Conservation (phyloP, 2,329 filamentous ascomycete genomes). For the Fusarium staphyleae region DNA sequence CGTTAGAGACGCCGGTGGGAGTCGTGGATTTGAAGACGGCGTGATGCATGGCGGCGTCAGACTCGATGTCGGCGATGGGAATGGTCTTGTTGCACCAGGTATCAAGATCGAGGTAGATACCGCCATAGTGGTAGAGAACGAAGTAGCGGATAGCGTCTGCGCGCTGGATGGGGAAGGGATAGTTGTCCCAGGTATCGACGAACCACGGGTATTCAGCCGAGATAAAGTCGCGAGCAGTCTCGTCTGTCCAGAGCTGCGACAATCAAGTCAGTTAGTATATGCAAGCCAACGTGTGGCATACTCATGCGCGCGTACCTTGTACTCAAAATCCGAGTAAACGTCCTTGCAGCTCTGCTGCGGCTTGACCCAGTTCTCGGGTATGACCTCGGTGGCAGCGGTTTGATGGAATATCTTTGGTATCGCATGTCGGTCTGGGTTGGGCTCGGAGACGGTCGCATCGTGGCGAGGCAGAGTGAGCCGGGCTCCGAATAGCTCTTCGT, state of each 20-base stretch:
- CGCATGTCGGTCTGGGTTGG: slow-evolving; percentile 72
- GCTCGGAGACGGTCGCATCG: slow-evolving; percentile 64
- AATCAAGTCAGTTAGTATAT: not conserved
- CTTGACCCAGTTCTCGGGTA: slow-evolving; percentile 70
- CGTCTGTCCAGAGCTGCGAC: slow-evolving; percentile 74
- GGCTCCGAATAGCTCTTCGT: slow-evolving; percentile 44
- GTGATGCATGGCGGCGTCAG: slow-evolving; percentile 29
- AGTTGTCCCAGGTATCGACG: slow-evolving; percentile 71
- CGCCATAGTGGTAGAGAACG: slow-evolving; percentile 73
- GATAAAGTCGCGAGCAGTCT: slow-evolving; percentile 71
- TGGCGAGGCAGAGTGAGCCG: slow-evolving; percentile 32
- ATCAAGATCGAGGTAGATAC: slow-evolving; percentile 72
- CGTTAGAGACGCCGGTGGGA: slow-evolving; percentile 82
- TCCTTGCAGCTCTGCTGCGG: slow-evolving; percentile 72
- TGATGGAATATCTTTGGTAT: slow-evolving; percentile 82
- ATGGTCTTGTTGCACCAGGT: slow-evolving; percentile 43
- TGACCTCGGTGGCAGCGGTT: slow-evolving; percentile 73
- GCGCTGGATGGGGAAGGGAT: slow-evolving; percentile 74
- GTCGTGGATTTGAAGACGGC: slow-evolving; percentile 58
- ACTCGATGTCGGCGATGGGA: slow-evolving; percentile 41
- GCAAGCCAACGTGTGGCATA: not conserved
- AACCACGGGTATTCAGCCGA: slow-evolving; percentile 75
- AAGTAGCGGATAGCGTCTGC: slow-evolving; percentile 79
- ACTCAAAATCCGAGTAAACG: slow-evolving; percentile 74
- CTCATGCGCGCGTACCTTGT: slow-evolving; percentile 63